Evolutionary conservation across 305 asterid genomes (phyloP).

Genomic region (Fraxinus latifolia): DNA sequence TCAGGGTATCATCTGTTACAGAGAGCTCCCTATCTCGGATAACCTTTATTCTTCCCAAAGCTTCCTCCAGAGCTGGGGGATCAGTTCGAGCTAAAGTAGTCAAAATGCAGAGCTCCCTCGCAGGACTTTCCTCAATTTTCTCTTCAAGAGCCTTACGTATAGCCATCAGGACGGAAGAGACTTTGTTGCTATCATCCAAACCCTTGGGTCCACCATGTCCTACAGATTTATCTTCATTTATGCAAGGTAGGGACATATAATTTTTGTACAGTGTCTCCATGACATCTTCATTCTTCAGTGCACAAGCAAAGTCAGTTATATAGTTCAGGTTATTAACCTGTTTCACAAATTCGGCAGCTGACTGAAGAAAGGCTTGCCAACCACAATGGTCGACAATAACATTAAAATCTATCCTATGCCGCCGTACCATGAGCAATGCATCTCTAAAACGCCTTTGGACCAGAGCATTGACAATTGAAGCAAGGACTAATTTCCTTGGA

Average conservation of each 20-base stretch:
- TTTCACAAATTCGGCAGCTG: conserved; percentile 66
- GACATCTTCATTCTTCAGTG: conserved; percentile 68
- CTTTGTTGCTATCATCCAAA: conserved; percentile 46
- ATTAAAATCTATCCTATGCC: conserved; percentile 94
- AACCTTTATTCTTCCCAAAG: conserved; percentile 69
- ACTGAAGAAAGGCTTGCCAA: conserved; percentile 70
- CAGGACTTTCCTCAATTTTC: conserved; percentile 58
- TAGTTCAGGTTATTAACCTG: conserved; percentile 75
- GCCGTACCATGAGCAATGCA: conserved; percentile 76
- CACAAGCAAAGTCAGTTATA: conserved; percentile 82
- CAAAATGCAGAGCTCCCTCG: conserved; percentile 88
- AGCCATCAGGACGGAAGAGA: conserved; percentile 53
- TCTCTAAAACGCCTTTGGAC: conserved; percentile 65
- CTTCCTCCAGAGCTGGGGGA: conserved; percentile 89
- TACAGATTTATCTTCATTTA: conserved; percentile 30
- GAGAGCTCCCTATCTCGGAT: conserved; percentile 80
- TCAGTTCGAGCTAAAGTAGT: conserved; percentile 81
- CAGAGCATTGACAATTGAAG: conserved; percentile 76
- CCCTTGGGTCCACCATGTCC: conserved; percentile 33
- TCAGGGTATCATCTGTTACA: conserved; percentile 48
- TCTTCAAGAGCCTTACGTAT: conserved; percentile 82
- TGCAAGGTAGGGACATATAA: conserved; percentile 37
- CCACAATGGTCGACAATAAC: conserved; percentile 80
- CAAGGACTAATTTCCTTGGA: conserved; percentile 78
- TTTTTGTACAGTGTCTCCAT: conserved; percentile 71